Percentiles rank a stretch among this genome's conserved stretches.
Conservation (phyloP, 2,329 filamentous ascomycete genomes). For the Sclerotinia trifoliorum region DNA sequence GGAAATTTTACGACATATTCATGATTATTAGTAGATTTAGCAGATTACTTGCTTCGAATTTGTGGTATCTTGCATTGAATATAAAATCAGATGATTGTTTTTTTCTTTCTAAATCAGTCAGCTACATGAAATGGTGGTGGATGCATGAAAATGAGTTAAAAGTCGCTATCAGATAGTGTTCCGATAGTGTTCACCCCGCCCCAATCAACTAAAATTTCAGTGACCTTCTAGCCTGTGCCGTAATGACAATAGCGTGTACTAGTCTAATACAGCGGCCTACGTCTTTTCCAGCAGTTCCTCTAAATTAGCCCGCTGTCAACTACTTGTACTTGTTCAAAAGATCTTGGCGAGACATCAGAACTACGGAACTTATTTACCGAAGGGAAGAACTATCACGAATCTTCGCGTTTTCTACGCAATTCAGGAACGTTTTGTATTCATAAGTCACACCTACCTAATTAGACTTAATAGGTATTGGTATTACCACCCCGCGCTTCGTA, state of each 20-base stretch:
- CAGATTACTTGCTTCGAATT: not conserved
- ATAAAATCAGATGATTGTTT: not conserved
- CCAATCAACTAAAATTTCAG: not conserved
- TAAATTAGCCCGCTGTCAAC: constrained; percentile 5
- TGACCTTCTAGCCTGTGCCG: not conserved
- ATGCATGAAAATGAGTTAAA: too few species aligned
- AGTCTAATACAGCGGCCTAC: constrained; percentile 5
- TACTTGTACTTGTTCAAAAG: not conserved
- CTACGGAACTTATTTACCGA: not conserved
- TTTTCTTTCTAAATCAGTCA: not conserved
- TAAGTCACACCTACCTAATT: not conserved
- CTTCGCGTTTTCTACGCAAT: not conserved
- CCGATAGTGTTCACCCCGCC: not conserved
- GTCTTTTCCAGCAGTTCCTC: constrained; percentile 1
- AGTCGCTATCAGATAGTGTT: not conserved
- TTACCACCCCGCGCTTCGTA: not conserved
- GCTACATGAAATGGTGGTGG: not conserved
- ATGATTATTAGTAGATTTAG: not conserved
- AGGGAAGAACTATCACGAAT: not conserved
- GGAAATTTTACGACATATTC: not conserved
- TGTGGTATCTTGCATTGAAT: rapidly evolving
- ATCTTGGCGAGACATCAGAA: not conserved
- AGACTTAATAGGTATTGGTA: too few species aligned
- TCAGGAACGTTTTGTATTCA: not conserved
- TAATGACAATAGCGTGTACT: not conserved